Percentiles rank a stretch among this genome's conserved stretches.
phyloP scores from a whole-genome alignment of 176 grass and related monocot species.

The Aechmea fasciata region DNA sequence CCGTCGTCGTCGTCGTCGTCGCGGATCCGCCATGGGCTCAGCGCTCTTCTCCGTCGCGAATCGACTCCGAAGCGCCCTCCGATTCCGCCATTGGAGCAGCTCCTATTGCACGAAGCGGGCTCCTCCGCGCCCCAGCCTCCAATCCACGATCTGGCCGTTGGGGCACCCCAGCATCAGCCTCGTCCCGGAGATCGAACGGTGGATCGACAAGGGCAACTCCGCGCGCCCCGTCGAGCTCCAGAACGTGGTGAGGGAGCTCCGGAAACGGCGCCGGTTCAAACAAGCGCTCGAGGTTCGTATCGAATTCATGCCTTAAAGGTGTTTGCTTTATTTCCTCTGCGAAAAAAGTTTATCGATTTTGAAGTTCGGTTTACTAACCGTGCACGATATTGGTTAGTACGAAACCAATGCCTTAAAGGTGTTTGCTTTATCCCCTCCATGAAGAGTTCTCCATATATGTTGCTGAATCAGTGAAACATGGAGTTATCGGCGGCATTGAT shows the following conservation, averaged over 20 bases:
- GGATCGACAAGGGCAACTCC: constrained; percentile 40
- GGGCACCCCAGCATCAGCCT: constrained; percentile 51
- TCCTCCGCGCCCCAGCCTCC: constrained; percentile 24
- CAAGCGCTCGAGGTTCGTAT: constrained; percentile 74
- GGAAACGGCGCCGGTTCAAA: constrained; percentile 43
- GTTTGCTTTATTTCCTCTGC: constrained; percentile 17
- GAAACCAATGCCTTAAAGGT: no score
- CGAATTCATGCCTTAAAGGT: not conserved
- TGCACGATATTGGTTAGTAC: no score
- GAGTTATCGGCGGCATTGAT: no score
- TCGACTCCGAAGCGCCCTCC: constrained; percentile 17
- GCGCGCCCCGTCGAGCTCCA: constrained; percentile 44
- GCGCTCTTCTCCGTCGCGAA: constrained; percentile 30
- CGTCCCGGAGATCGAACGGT: constrained; percentile 59
- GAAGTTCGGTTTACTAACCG: not conserved
- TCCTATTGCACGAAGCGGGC: constrained; percentile 11
- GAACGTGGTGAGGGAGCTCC: constrained; percentile 45
- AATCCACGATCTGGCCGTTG: constrained; percentile 58
- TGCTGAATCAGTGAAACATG: no score
- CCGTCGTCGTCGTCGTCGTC: not conserved
- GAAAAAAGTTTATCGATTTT: not conserved
- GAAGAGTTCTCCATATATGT: no score
- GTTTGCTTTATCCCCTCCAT: no score
- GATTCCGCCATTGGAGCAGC: not conserved
- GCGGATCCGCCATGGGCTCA: constrained; percentile 21